Evolutionary conservation across 192 early-diverging fungal species (phyloP).

Genomic region (Diversispora epigaea): DNA sequence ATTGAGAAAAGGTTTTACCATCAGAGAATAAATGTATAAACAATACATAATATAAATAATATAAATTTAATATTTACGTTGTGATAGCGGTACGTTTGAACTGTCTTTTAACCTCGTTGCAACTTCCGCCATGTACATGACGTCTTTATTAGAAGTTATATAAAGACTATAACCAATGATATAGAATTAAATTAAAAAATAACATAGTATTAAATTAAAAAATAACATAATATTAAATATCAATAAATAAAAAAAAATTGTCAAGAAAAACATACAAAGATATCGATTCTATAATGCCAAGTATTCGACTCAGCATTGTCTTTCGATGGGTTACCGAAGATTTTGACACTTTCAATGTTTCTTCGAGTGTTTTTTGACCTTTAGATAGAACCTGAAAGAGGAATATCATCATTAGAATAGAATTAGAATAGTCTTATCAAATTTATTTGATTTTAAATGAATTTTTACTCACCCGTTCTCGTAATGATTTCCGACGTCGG

Average conservation of each 20-base stretch:
- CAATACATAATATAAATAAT: neutral
- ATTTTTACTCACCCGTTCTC: slow-evolving; percentile 5
- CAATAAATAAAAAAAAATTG: too few relatives aligned
- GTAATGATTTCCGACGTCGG: neutral
- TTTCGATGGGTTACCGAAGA: neutral
- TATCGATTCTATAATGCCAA: neutral
- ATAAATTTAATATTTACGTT: neutral
- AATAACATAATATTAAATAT: too few relatives aligned
- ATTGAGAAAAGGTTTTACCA: neutral
- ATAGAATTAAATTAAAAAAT: neutral
- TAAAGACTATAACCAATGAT: neutral
- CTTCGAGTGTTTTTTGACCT: slow-evolving; percentile 9
- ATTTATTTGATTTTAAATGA: neutral
- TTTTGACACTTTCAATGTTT: neutral
- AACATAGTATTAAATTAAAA: neutral
- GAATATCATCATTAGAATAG: neutral
- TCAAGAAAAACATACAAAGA: slow-evolving; percentile 1
- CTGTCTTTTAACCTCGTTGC: neutral
- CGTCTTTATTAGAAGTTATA: neutral
- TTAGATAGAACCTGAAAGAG: neutral
- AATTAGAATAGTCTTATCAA: neutral
- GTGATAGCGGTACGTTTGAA: neutral
- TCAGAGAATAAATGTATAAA: neutral
- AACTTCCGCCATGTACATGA: neutral
- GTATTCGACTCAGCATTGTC: neutral